These are phyloP conservation scores for Saccharomyces paradoxus DNA, from an alignment of 805 yeast genomes.

Conservation along the genomic window DNA sequence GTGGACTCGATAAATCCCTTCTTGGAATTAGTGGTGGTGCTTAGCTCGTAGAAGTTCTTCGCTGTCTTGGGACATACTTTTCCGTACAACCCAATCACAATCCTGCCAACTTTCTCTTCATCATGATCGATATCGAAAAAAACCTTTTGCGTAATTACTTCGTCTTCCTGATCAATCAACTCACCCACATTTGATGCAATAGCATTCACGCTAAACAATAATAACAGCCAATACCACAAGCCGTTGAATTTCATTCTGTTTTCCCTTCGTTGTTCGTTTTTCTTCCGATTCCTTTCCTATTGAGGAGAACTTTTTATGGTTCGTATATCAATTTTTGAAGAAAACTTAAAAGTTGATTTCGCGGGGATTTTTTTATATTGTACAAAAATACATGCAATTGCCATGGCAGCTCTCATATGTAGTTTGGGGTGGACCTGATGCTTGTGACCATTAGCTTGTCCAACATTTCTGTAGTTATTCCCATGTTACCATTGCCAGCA, in stretches of 20 bases:
- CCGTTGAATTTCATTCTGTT: not conserved
- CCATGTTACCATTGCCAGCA: not conserved
- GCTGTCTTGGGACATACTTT: slow-evolving; percentile 87
- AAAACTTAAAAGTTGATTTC: not conserved
- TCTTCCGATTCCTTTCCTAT: not conserved
- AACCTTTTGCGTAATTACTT: slow-evolving; percentile 35
- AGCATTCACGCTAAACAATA: not conserved
- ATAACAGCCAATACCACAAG: not conserved
- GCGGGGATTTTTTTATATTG: not conserved
- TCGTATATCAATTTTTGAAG: not conserved
- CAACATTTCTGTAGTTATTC: slow-evolving; percentile 25
- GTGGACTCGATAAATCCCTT: slow-evolving; percentile 76
- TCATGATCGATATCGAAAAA: slow-evolving; percentile 70
- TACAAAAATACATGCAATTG: not conserved
- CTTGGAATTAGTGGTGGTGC: slow-evolving; percentile 82
- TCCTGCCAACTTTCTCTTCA: slow-evolving; percentile 66
- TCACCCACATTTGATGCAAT: not conserved
- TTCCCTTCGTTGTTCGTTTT: not conserved
- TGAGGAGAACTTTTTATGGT: not conserved
- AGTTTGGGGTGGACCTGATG: slow-evolving; percentile 28
- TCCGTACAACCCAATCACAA: slow-evolving; percentile 76
- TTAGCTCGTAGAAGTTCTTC: slow-evolving; percentile 85
- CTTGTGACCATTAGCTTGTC: slow-evolving; percentile 26
- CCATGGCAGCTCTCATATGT: slow-evolving; percentile 10
- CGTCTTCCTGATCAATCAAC: not conserved